phyloP scores from a whole-genome alignment of 2,329 filamentous ascomycete genomes.

The Moelleriella libera region DNA sequence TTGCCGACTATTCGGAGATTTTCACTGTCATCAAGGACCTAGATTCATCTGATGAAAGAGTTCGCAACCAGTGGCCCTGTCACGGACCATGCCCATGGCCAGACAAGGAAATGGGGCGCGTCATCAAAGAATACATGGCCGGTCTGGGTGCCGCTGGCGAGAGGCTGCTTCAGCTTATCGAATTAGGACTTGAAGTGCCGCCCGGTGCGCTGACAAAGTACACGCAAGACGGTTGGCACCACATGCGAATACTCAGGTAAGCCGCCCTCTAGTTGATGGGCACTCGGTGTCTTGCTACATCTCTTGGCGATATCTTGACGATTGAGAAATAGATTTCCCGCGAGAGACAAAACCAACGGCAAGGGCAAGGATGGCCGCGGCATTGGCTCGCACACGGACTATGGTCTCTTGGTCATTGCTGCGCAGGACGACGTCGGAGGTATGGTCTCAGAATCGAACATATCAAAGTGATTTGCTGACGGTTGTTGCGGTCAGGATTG shows the following conservation, averaged over 20 bases:
- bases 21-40: constrained; percentile 38
- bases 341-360: constrained; percentile 23
- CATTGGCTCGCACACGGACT: constrained; percentile 37
- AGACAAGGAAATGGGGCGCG: constrained; percentile 21
- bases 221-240: constrained; percentile 35
- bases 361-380: constrained; percentile 34
- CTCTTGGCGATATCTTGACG: not conserved
- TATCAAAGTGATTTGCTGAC: not conserved
- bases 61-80: constrained; percentile 29
- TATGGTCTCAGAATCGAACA: constrained; percentile 5
- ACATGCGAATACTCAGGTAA: constrained; percentile 31
- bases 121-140: constrained; percentile 25
- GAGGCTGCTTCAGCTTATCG: constrained; percentile 29
- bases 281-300: not conserved
- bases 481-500: constrained; percentile 15
- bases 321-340: constrained; percentile 14
- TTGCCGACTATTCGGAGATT: constrained; percentile 37
- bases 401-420: constrained; percentile 35
- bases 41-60: constrained; percentile 20
- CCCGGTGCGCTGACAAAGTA: constrained; percentile 23
- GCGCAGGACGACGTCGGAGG: constrained; percentile 35
- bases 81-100: constrained; percentile 36
- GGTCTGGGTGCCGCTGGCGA: constrained; percentile 26
- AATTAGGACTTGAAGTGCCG: constrained; percentile 27
- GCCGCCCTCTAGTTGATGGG: not conserved